A percentile compares a stretch with the other conserved stretches of the same genome.
Conservation (phyloP, 257 asterid genomes). For the Verbascum thapsus region DNA sequence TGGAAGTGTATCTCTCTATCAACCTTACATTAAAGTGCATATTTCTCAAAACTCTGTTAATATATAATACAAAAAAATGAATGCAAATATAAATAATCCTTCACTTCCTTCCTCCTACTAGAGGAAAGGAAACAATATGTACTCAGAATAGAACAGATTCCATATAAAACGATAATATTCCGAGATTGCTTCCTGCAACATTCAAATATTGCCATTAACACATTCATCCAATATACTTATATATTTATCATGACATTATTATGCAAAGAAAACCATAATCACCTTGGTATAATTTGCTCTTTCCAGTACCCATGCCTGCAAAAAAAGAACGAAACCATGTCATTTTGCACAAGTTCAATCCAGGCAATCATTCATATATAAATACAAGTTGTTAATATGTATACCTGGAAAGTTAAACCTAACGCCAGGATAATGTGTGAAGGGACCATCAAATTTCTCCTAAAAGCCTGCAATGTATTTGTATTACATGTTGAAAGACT, state of each 20-base stretch:
- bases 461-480: slow-evolving; percentile 69
- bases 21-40: too few relatives aligned
- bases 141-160: slow-evolving; percentile 94
- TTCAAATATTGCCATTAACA: slow-evolving; percentile 16
- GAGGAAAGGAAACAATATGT: slow-evolving; percentile 80
- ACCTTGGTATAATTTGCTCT: slow-evolving; percentile 86
- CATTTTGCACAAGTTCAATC: too few relatives aligned
- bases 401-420: slow-evolving; percentile 78
- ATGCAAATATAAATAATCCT: too few relatives aligned
- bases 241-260: too few relatives aligned
- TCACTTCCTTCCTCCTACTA: slow-evolving; percentile 33
- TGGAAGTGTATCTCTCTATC: too few relatives aligned
- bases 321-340: slow-evolving; percentile 12
- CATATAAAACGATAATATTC: slow-evolving; percentile 82
- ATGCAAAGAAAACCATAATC: slow-evolving; percentile 16
- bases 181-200: slow-evolving; percentile 85
- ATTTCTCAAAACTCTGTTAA: too few relatives aligned
- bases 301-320: slow-evolving; percentile 84
- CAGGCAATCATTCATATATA: too few relatives aligned
- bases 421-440: slow-evolving; percentile 70
- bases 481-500: slow-evolving; percentile 24
- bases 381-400: slow-evolving; percentile 3
- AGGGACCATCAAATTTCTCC: slow-evolving; percentile 80
- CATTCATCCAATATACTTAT: too few relatives aligned
- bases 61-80: too few relatives aligned